Percentiles rank a stretch among this genome's conserved stretches.
phyloP scores from a whole-genome alignment of 495 filamentous ascomycete species.

The Lophiotrema nucula region DNA sequence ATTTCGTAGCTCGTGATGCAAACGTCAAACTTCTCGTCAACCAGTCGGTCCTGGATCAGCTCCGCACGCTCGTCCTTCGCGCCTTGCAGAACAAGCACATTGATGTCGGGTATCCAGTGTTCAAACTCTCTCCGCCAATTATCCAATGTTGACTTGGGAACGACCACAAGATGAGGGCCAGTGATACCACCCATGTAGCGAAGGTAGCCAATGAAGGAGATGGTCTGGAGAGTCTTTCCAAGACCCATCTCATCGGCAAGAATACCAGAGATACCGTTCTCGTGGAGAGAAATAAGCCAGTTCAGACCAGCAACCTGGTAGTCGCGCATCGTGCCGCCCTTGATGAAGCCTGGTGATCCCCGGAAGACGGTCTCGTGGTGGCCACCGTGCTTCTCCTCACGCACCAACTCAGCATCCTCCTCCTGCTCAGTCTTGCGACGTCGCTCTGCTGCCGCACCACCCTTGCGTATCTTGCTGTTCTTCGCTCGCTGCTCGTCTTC shows the following conservation, averaged over 20 bases:
- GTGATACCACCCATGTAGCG: conserved; percentile 82
- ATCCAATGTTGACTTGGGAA: conserved; percentile 96
- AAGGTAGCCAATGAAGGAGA: conserved; percentile 89
- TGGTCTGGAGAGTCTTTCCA: conserved; percentile 91
- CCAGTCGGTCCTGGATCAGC: conserved; percentile 84
- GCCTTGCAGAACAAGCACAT: conserved; percentile 91
- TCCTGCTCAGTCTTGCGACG: conserved; percentile 92
- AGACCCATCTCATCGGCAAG: conserved; percentile 97
- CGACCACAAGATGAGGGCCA: conserved; percentile 90
- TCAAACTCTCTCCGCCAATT: conserved; percentile 97
- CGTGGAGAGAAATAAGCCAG: conserved; percentile 97
- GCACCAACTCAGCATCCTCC: conserved; percentile 92
- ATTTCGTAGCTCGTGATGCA: conserved; percentile 97
- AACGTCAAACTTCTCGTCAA: conserved; percentile 90
- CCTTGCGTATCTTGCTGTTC: conserved; percentile 72
- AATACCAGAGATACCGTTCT: conserved; percentile 98
- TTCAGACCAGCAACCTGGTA: conserved; percentile 94
- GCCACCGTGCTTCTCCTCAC: conserved; percentile 84
- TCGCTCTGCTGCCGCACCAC: conserved; percentile 78
- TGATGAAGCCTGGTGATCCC: conserved; percentile 84
- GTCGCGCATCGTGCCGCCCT: conserved; percentile 87
- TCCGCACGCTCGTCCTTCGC: conserved; percentile 88
- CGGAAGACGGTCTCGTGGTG: conserved; percentile 85
- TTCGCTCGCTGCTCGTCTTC: conserved; percentile 66
- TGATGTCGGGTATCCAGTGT: conserved; percentile 92